Base-by-base conservation (phyloP, 2,329 filamentous ascomycete species). In the Botrytis squamosa region DNA sequence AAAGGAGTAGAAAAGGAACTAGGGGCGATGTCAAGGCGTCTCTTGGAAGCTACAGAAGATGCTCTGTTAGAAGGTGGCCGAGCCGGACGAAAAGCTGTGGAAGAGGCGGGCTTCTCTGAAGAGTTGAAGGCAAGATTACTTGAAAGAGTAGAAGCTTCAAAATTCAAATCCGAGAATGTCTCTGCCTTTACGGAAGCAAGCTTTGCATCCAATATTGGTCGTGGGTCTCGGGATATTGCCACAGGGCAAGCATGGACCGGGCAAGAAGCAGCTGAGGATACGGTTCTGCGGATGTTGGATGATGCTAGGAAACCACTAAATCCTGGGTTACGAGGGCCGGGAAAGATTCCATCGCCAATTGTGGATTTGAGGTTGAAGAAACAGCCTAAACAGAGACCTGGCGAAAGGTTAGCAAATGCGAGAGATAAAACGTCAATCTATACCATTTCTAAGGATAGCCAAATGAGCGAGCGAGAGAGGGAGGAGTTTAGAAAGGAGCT, bases 281-380 rank as follows among this genome's bases (percentile, higher is more conserved):
- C 92, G 0, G 90, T 94, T 36, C 84, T 97, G 67, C 90, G 96
- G 46, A 98, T 98, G 92, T 83, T 96, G 18, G 88, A 93, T 73
- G 94, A 97, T 80, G 88, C 93, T 40, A 89, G 89, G 74, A 94
- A 94, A 79, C 92, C 92, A 0, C 84, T 97, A 67, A 83, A 81
- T 22, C 85, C 85, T 6, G 84, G 82, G 0, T 78, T 87, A 4
- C 83, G 88, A 52, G 85, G 85, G 38, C 81, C 84, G 22, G 83
- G 84, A 63, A 82, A 83, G 1, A 84, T 85, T 0, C 80, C 82
- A 22, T 82, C 82, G 18, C 82, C 85, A 14, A 83, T 85, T 0
- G 85, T 90, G 9, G 87, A 90, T 75, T 83, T 89, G 83, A 84
- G 88, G 9, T 77, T 89, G 29, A 83, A 83, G 70, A 80, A 82